These are phyloP conservation scores for Lagerstroemia speciosa DNA, from an alignment of 345 rosid species.

Conservation along the genomic window DNA sequence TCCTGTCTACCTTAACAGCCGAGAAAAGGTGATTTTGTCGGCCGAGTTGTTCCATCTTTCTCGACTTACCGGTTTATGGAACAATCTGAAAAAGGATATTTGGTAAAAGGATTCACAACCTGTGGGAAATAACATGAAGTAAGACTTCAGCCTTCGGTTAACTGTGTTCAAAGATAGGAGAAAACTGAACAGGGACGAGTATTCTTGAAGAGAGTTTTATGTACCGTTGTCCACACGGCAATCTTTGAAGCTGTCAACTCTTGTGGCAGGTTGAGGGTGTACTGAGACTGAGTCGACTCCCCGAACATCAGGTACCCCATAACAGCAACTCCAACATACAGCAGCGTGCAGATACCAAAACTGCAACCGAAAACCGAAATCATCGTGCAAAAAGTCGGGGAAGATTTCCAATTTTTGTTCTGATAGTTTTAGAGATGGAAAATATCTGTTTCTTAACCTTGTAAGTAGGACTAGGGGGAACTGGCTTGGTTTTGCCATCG, in stretches of 20 bases:
- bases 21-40: not conserved
- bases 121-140: conserved; percentile 25
- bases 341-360: conserved; percentile 52
- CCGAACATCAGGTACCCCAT: conserved; percentile 95
- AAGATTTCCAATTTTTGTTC: not conserved
- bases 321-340: conserved; percentile 76
- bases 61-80: not conserved
- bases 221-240: conserved; percentile 92
- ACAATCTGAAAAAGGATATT: conserved; percentile 46
- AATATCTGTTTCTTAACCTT: conserved; percentile 33
- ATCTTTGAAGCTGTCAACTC: conserved; percentile 74
- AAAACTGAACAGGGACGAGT: too few relatives aligned
- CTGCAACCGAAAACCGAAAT: conserved; percentile 24
- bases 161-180: too few relatives aligned
- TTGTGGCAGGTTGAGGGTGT: conserved; percentile 84
- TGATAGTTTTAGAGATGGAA: not conserved
- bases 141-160: not conserved
- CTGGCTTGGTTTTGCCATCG: conserved; percentile 80
- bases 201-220: too few relatives aligned
- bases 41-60: not conserved
- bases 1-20: too few relatives aligned
- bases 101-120: conserved; percentile 92
- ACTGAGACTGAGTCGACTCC: conserved; percentile 61
- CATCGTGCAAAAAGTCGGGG: not conserved
- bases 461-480: conserved; percentile 60